Conservation (phyloP, 2,329 filamentous ascomycete species). For the Phaeophleospora eucalypticola region DNA sequence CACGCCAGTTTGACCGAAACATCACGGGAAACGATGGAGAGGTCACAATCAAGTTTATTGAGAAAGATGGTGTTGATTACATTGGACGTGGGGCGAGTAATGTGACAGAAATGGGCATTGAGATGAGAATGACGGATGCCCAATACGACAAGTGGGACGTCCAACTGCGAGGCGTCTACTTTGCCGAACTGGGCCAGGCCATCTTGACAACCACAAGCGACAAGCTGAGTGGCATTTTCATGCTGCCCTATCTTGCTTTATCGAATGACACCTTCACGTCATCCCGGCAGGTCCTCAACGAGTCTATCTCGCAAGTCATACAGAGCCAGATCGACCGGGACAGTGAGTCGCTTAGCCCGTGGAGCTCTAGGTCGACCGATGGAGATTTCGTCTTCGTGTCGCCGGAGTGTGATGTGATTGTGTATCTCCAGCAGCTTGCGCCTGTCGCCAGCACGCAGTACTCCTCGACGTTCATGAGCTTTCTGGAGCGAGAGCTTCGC, state of each 20-base stretch:
- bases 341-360: constrained; percentile 58
- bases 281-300: constrained; percentile 60
- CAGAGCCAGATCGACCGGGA: constrained; percentile 60
- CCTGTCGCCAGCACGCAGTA: constrained; percentile 24
- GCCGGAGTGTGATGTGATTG: constrained; percentile 82
- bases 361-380: constrained; percentile 62
- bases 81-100: constrained; percentile 40
- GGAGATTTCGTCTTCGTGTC: constrained; percentile 57
- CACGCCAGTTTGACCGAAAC: constrained; percentile 69
- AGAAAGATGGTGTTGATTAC: constrained; percentile 40
- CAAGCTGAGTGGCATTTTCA: constrained; percentile 87
- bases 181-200: constrained; percentile 72
- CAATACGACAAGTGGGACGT: constrained; percentile 75
- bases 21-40: constrained; percentile 69
- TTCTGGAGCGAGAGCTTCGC: constrained; percentile 57
- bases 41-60: constrained; percentile 64
- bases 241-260: constrained; percentile 75
- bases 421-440: constrained; percentile 69
- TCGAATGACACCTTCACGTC: constrained; percentile 49
- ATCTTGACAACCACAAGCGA: constrained; percentile 86
- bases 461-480: constrained; percentile 38
- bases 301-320: constrained; percentile 65
- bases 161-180: constrained; percentile 78
- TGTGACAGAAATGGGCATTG: constrained; percentile 65
- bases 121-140: constrained; percentile 68